Conservation (phyloP, 331 rosid genomes). For the Cydonia oblonga region DNA sequence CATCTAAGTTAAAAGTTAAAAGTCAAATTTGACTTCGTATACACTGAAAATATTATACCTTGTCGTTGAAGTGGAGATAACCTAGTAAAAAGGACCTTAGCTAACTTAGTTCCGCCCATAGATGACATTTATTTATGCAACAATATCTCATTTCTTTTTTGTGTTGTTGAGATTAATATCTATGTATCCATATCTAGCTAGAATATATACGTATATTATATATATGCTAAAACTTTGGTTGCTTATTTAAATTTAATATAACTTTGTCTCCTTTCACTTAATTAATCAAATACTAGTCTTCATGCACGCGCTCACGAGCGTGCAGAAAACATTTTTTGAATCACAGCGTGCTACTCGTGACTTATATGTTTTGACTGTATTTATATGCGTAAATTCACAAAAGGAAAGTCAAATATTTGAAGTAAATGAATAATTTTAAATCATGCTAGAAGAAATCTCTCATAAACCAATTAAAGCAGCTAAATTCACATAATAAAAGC, state of each 20-base stretch:
- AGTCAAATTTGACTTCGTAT: neutral
- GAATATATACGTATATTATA: neutral
- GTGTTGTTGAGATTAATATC: neutral
- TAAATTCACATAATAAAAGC: too few relatives aligned
- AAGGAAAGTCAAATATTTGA: too few relatives aligned
- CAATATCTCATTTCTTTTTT: too few relatives aligned
- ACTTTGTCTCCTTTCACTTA: neutral
- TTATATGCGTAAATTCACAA: too few relatives aligned
- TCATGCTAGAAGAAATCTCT: too few relatives aligned
- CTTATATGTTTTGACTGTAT: too few relatives aligned
- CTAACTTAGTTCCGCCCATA: neutral
- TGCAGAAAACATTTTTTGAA: too few relatives aligned
- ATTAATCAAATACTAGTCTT: too few relatives aligned
- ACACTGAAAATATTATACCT: too few relatives aligned
- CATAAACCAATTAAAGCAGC: too few relatives aligned
- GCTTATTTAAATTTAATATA: neutral
- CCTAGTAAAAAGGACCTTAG: neutral
- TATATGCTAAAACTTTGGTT: neutral
- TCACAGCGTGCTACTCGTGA: accelerated
- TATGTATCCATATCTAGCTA: neutral
- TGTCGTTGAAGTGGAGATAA: neutral
- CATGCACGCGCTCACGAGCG: too few relatives aligned
- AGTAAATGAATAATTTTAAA: too few relatives aligned
- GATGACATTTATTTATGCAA: neutral
- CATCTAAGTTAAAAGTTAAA: neutral